These are phyloP conservation scores for Gossypium sturtianum DNA, from an alignment of 345 rosid species.

Conservation along the genomic window DNA sequence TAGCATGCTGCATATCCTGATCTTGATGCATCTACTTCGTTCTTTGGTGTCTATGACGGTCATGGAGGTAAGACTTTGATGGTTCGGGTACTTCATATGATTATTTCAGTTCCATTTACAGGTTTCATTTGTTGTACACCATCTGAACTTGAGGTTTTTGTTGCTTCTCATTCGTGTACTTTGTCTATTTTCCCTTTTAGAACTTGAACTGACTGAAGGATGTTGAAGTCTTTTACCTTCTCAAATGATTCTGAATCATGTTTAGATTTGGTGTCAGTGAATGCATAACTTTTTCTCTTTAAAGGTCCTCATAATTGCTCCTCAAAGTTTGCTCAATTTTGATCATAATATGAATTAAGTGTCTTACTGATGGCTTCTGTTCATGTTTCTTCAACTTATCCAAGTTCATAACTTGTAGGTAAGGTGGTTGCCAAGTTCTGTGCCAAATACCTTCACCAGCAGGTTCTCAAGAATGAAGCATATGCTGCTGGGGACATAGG, in stretches of 20 bases:
- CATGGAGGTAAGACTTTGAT: conserved; percentile 85
- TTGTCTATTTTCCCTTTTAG: not conserved
- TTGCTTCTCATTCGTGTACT: not conserved
- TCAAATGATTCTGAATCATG: not conserved
- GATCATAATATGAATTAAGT: not conserved
- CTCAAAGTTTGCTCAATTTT: not conserved
- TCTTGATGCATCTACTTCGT: conserved; percentile 74
- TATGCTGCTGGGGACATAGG: conserved; percentile 70
- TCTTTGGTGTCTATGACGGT: conserved; percentile 97
- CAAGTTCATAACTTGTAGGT: conserved; percentile 39
- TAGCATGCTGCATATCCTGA: conserved; percentile 85
- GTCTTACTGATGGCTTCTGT: not conserved
- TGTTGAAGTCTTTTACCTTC: not conserved
- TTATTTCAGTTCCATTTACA: not conserved
- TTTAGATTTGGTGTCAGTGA: not conserved
- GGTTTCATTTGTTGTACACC: not conserved
- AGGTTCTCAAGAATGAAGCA: conserved; percentile 62
- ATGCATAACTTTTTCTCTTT: not conserved
- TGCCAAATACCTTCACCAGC: conserved; percentile 83
- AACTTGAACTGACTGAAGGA: not conserved
- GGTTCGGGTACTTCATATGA: conserved; percentile 8
- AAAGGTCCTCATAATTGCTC: not conserved
- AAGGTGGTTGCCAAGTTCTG: conserved; percentile 93
- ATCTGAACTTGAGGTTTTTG: not conserved
- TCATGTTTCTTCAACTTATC: not conserved